Percentiles rank a stretch among this genome's conserved stretches.
phyloP scores from a whole-genome alignment of 2,329 filamentous ascomycete genomes.

The Colletotrichum destructivum region DNA sequence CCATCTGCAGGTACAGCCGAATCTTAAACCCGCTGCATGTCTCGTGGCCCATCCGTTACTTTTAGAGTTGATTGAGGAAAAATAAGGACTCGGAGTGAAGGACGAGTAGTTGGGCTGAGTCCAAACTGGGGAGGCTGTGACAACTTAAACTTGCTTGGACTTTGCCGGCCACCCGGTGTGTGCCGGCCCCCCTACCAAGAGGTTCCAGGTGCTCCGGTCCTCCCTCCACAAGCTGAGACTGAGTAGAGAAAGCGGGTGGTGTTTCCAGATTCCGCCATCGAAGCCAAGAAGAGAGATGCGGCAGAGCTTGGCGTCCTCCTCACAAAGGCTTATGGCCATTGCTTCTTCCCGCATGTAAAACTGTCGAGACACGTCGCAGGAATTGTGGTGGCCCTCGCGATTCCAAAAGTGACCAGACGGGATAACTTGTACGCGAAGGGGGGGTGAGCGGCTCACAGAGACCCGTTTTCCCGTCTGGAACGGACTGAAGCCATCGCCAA shows the following conservation, averaged over 20 bases:
- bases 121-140: too few relatives aligned
- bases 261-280: not conserved
- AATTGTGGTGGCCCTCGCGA: not conserved
- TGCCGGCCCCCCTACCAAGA: too few relatives aligned
- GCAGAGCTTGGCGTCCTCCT: not conserved
- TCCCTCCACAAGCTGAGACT: too few relatives aligned
- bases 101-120: too few relatives aligned
- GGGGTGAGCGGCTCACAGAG: not conserved
- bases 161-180: too few relatives aligned
- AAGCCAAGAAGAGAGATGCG: slow-evolving; percentile 5
- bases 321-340: slow-evolving; percentile 15
- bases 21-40: not conserved
- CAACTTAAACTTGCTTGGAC: too few relatives aligned
- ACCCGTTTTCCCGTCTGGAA: not conserved
- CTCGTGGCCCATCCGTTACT: not conserved
- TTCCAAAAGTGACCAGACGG: too few relatives aligned
- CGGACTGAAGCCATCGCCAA: too few relatives aligned
- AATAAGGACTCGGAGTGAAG: not conserved
- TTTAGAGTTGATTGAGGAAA: too few relatives aligned
- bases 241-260: not conserved
- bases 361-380: slow-evolving; percentile 11
- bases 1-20: not conserved
- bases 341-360: not conserved
- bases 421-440: too few relatives aligned
- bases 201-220: too few relatives aligned